These are phyloP conservation scores for Calocybe cyanea DNA, from an alignment of 768 basidiomycete genomes.

Conservation along the genomic window DNA sequence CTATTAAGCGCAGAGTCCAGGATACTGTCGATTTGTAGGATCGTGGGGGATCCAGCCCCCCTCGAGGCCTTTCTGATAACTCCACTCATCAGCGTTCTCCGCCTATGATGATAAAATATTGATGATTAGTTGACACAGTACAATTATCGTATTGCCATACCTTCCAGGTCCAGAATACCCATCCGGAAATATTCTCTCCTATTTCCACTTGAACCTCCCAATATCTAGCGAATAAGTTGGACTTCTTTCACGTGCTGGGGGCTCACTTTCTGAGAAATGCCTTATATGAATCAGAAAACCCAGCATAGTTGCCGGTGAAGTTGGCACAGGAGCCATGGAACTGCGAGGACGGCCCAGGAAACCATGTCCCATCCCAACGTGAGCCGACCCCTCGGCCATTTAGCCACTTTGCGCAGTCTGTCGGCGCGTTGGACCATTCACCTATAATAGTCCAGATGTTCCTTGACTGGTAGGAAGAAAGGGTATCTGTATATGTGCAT, in stretches of 20 bases:
- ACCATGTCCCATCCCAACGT: conserved; percentile 62
- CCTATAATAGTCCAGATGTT: conserved; percentile 76
- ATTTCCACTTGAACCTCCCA: conserved; percentile 79
- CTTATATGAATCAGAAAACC: conserved; percentile 62
- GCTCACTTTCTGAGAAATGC: conserved; percentile 57
- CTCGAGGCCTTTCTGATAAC: conserved; percentile 67
- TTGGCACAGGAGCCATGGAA: conserved; percentile 59
- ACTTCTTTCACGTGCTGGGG: neutral
- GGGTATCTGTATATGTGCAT: conserved; percentile 45
- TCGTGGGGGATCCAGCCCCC: conserved; percentile 78
- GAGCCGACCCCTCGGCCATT: conserved; percentile 73
- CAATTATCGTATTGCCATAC: conserved; percentile 28
- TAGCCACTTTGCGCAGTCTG: conserved; percentile 76
- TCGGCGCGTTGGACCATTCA: conserved; percentile 74
- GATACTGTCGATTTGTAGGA: conserved; percentile 62
- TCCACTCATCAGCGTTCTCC: conserved; percentile 73
- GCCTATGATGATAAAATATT: conserved; percentile 31
- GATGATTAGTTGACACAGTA: neutral
- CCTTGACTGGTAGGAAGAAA: conserved; percentile 41
- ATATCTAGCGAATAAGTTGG: conserved; percentile 38
- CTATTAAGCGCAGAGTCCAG: conserved; percentile 50
- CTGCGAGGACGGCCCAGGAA: conserved; percentile 33
- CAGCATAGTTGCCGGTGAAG: conserved; percentile 54
- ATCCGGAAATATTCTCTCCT: conserved; percentile 68
- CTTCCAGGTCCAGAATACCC: conserved; percentile 83